Conservation (phyloP, 371 early-diverging fungal species). For the Mortierella sp. region DNA sequence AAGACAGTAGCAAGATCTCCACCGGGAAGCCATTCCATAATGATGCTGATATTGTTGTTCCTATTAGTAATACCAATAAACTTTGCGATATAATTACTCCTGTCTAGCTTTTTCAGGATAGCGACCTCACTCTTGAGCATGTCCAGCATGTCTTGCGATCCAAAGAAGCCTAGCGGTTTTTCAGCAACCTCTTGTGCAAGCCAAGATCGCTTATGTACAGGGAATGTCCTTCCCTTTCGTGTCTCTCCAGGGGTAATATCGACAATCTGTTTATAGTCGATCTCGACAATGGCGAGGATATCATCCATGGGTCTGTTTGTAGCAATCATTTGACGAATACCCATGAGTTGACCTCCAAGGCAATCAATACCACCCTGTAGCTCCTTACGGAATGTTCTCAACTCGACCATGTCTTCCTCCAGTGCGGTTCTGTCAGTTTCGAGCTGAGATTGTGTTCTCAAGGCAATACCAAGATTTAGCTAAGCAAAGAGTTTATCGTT, state of each 20-base stretch:
- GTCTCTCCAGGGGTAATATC: slow-evolving; percentile 44
- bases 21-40: slow-evolving; percentile 55
- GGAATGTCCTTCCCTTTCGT: slow-evolving; percentile 52
- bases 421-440: slow-evolving; percentile 52
- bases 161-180: slow-evolving; percentile 50
- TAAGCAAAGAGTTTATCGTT: slow-evolving; percentile 9
- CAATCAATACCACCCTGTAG: slow-evolving; percentile 49
- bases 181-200: slow-evolving; percentile 56
- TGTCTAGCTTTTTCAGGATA: slow-evolving; percentile 56
- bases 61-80: slow-evolving; percentile 55
- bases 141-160: slow-evolving; percentile 51
- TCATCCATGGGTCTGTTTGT: slow-evolving; percentile 51
- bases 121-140: slow-evolving; percentile 56
- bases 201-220: slow-evolving; percentile 53
- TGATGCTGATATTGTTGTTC: slow-evolving; percentile 50
- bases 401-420: slow-evolving; percentile 53
- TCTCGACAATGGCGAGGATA: slow-evolving; percentile 50
- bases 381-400: slow-evolving; percentile 47
- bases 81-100: slow-evolving; percentile 52
- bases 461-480: slow-evolving; percentile 53
- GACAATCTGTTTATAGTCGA: slow-evolving; percentile 42
- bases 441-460: slow-evolving; percentile 50
- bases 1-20: slow-evolving; percentile 46
- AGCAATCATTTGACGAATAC: slow-evolving; percentile 56
- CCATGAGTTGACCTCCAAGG: slow-evolving; percentile 49